Conservation (phyloP, 2,329 filamentous ascomycete genomes). For the Trichoderma sp. region DNA sequence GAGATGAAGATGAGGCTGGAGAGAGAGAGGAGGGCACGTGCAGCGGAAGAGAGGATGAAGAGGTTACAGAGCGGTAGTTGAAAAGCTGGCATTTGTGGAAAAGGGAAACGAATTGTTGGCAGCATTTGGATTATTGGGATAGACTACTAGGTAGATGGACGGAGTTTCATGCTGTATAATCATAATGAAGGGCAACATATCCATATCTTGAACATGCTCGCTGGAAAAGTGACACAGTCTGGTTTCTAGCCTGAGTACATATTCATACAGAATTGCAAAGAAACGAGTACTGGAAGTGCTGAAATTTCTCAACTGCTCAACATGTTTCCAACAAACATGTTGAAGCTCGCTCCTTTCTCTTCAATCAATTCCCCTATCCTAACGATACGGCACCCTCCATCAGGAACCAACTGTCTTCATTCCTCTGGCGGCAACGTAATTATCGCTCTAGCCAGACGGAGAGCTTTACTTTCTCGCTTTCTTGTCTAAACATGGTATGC, state of each 20-base stretch:
- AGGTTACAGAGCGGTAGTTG: conserved; percentile 51
- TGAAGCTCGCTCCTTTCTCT: neutral
- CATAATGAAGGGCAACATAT: neutral
- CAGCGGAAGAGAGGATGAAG: conserved; percentile 85
- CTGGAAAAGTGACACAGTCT: neutral
- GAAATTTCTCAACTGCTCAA: neutral
- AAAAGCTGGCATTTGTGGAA: neutral
- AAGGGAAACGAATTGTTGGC: neutral
- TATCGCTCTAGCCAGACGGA: too few relatives aligned
- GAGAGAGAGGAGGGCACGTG: conserved; percentile 84
- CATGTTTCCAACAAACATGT: too few relatives aligned
- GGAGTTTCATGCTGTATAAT: neutral
- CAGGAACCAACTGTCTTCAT: neutral
- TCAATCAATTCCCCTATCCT: neutral
- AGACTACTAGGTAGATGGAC: neutral
- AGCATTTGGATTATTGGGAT: neutral
- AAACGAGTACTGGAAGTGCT: neutral
- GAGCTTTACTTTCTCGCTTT: neutral
- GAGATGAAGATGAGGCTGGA: conserved; percentile 86
- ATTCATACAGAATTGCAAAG: too few relatives aligned
- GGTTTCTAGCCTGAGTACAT: neutral
- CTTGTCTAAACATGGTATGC: neutral
- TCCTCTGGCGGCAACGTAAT: neutral
- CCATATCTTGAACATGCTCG: neutral
- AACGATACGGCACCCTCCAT: too few relatives aligned